Percentiles rank a stretch among this genome's conserved stretches.
phyloP scores from a whole-genome alignment of 768 basidiomycete genomes.

The Psilocybe cubensis region DNA sequence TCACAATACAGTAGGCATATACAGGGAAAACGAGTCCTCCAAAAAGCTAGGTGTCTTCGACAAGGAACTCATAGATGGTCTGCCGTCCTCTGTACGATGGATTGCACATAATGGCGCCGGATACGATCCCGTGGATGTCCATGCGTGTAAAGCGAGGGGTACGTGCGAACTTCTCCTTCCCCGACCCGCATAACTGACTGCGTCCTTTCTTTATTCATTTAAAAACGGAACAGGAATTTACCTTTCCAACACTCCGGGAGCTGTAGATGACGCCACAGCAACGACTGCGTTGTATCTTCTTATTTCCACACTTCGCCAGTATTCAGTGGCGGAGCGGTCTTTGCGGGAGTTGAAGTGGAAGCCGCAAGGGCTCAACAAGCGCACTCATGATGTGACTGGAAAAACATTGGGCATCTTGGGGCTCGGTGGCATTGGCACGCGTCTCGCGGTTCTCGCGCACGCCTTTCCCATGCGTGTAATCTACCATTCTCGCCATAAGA shows the following conservation, averaged over 20 bases:
- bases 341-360: slow-evolving; percentile 68
- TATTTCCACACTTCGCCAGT: slow-evolving; percentile 78
- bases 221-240: slow-evolving; percentile 54
- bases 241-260: slow-evolving; percentile 88
- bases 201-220: background rate
- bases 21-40: slow-evolving; percentile 73
- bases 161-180: slow-evolving; percentile 12
- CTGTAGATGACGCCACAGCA: slow-evolving; percentile 90
- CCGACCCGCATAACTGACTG: background rate
- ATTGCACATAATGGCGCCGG: slow-evolving; percentile 94
- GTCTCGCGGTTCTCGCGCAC: slow-evolving; percentile 69
- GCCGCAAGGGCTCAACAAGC: slow-evolving; percentile 44
- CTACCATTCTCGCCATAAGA: slow-evolving; percentile 72
- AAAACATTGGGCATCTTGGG: slow-evolving; percentile 77
- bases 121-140: slow-evolving; percentile 86
- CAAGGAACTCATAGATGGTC: slow-evolving; percentile 69
- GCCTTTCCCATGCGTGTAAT: slow-evolving; percentile 91
- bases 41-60: slow-evolving; percentile 77
- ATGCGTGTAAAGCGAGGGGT: slow-evolving; percentile 75
- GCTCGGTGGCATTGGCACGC: slow-evolving; percentile 76
- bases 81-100: slow-evolving; percentile 76
- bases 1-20: slow-evolving; percentile 72
- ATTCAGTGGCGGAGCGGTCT: slow-evolving; percentile 63
- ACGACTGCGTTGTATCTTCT: slow-evolving; percentile 86
- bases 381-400: slow-evolving; percentile 65